Evolutionary conservation across 768 basidiomycete species (phyloP), one percentile per base, ranked within the genome.

Genomic region (Lyophyllum semitale): DNA sequence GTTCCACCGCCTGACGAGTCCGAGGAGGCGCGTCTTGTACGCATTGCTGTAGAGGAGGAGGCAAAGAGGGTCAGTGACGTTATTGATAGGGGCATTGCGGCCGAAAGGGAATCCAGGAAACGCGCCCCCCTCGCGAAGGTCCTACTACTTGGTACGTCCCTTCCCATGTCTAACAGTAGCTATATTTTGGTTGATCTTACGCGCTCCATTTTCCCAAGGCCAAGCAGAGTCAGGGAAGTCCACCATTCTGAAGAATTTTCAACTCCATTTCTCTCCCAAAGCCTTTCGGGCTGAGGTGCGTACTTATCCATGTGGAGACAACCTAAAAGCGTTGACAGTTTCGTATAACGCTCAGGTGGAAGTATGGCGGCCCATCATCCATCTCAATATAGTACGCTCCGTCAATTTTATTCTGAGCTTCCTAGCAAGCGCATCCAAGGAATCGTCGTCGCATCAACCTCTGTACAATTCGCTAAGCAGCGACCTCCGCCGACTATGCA

Each of bases 211-310:
- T 37, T 46, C 38, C 48, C 1, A 45, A 86, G 84, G 85, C 43
- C 86, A 86, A 66, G 82, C 85, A 29, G 85, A 87, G 70, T 83
- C 84, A 6, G 86, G 86, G 27, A 87, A 88, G 65, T 85, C 84
- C 0, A 87, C 86, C 0, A 75, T 85, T 26, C 68, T 88, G 43
- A 87, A 87, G 71, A 85, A 85, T 64, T 84, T 87, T 59, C 83
- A 87, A 61, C 73, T 87, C 27, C 74, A 79, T 44, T 85, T 83
- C 57, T 77, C 83, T 8, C 85, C 86, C 0, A 77, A 78, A 55
- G 77, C 84, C 1, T 85, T 87, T 59, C 70, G 77, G 38, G 75
- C 78, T 2, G 84, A 88, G 70, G 77, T 78, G 68, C 49, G 11
- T 46, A 12, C 29, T 47, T 40, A 9, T 51, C 43, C 4, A 12